Evolutionary conservation across 208 protist genomes (phyloP), one percentile per base, ranked within the genome.

Genomic region (Leishmania mexicana): DNA sequence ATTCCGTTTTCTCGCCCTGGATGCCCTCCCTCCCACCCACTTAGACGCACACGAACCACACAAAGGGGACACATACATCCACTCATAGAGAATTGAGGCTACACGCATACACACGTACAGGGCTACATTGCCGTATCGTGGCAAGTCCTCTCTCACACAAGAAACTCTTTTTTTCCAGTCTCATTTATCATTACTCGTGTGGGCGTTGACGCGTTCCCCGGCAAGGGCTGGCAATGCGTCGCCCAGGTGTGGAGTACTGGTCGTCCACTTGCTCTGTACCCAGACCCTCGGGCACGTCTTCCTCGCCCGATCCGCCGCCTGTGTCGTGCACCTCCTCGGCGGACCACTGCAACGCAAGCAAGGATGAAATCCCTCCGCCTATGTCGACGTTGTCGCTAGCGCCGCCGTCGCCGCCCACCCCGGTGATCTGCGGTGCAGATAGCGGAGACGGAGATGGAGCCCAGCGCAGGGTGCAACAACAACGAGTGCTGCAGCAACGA

Each of bases 161-260:
- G 4, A 45, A 7, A 45, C 40, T 24, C 40, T n/a, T 45, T 47
- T 51, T 45, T 4, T 21, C 35, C 28, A 11, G 45, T 54, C 70
- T 35, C 35, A 47, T 38, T 51, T 35, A 51, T 35, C 40, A 28
- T 74, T 21, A 45, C 10, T 4, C n/a, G 19, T 28, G 11, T 8
- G 11, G 15, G 42, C 45, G 45, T 54, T 38, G 45, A 28, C 24
- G 70, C 51, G 10, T 42, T 72, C 24, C 21, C 19, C 2, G 40
- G 11, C 19, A 5, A 72, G 17, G 38, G 17, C n/a, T 49, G 35
- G 4, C 49, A 31, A 64, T 88, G 76, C 71, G 47, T 58, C 81
- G 81, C 4, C 72, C 81, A 24, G 81, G 77, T 53, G 81, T 85
- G 21, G 71, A 85, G 24, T 85, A 81, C 76, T 78, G 81, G 77